Conservation (phyloP, 768 basidiomycete species). For the Lactarius quietus region DNA sequence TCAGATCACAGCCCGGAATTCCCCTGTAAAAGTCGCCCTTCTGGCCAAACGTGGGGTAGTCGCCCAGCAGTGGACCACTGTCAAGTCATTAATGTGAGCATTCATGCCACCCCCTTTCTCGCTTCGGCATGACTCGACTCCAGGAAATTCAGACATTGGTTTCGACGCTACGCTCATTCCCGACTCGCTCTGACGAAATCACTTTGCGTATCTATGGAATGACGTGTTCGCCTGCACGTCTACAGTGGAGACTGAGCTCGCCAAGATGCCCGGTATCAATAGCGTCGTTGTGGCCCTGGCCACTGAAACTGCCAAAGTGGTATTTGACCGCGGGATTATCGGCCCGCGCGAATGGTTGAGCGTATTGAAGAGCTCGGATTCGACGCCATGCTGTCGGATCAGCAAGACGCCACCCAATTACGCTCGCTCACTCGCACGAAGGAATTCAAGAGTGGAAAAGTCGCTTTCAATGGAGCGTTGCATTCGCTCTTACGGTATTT, state of each 20-base stretch:
- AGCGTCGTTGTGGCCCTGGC: conserved; percentile 70
- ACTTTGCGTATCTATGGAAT: conserved; percentile 87
- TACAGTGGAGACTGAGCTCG: conserved; percentile 69
- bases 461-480: conserved; percentile 68
- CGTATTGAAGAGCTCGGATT: conserved; percentile 86
- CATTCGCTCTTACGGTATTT: conserved; percentile 92
- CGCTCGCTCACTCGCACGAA: conserved; percentile 83
- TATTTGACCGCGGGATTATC: conserved; percentile 69
- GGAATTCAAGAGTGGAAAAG: conserved; percentile 88
- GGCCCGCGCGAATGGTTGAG: conserved; percentile 88
- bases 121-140: neutral
- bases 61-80: conserved; percentile 72
- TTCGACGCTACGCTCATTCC: conserved; percentile 80
- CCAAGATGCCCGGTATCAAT: conserved; percentile 66
- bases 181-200: conserved; percentile 59
- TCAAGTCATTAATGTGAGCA: conserved; percentile 76
- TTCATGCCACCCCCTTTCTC: conserved; percentile 17
- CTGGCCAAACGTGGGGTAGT: conserved; percentile 90
- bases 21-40: conserved; percentile 90
- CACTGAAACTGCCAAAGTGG: conserved; percentile 69
- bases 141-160: conserved; percentile 93
- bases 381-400: conserved; percentile 80
- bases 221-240: conserved; percentile 85
- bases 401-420: conserved; percentile 78
- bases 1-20: conserved; percentile 87